Evolutionary conservation across 768 basidiomycete species (phyloP).

Genomic region (Daedalea quercina): DNA sequence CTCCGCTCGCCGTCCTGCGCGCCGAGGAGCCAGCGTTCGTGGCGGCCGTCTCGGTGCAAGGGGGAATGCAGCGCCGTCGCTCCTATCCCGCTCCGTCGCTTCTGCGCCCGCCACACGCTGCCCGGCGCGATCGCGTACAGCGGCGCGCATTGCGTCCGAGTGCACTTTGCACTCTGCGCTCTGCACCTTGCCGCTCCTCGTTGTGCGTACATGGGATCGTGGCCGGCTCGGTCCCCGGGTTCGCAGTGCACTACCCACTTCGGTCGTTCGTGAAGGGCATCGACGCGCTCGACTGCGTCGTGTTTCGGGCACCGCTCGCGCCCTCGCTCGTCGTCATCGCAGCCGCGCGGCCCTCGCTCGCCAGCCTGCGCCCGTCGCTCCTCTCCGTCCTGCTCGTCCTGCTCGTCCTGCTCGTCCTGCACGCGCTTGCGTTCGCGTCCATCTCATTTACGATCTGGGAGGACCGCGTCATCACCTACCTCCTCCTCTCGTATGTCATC

Average conservation of each 20-base stretch:
- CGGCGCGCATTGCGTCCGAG: no score
- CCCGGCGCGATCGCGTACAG: no score
- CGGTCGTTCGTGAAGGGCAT: constrained; percentile 36
- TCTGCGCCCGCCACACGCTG: no score
- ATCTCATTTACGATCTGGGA: constrained; percentile 99
- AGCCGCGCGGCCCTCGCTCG: constrained; percentile 31
- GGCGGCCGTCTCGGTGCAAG: no score
- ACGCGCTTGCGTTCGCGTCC: constrained; percentile 74
- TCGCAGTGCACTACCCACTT: constrained; percentile 26
- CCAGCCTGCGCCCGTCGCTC: constrained; percentile 19
- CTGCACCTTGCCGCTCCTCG: no score
- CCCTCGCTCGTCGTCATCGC: constrained; percentile 42
- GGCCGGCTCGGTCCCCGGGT: constrained; percentile 24
- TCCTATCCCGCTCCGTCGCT: no score
- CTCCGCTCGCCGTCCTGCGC: no score
- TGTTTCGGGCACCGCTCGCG: constrained; percentile 42
- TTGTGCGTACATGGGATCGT: constrained; percentile 10
- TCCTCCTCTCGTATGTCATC: constrained; percentile 59
- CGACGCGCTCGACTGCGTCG: constrained; percentile 39
- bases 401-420: no score
- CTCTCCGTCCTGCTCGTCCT: no score
- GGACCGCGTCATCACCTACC: constrained; percentile 73
- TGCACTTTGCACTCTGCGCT: no score
- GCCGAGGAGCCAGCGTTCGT: no score
- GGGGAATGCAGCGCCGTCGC: no score